Base-by-base conservation (phyloP, 2,329 filamentous ascomycete genomes). In the Alternaria conjuncta region DNA sequence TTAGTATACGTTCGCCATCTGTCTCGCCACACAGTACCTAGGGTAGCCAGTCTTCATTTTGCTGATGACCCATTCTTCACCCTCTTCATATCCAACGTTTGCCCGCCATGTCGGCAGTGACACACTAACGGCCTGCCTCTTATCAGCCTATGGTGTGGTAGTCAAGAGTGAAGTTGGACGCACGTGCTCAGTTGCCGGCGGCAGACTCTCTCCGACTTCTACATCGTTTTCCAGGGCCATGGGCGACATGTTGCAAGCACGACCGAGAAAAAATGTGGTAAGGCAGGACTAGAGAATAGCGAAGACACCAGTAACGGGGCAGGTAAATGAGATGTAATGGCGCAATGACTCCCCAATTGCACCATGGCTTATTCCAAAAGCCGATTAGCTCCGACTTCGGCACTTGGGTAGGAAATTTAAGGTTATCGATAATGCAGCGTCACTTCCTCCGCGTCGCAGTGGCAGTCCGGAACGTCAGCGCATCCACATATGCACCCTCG, bases 61-160 rank as follows among this genome's bases (percentile, higher is more conserved):
- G 66, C 86, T 87, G 18, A 96, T 68, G n/a, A 99, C 92, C 90
- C 93, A 96, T 60, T 90, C 84, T 77, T 96, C 87, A 55, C 94
- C 95, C 80, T 99, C 94, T 80, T 99, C 96, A 76, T 99, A 99
- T 44, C 89, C 95, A 43, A 99, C 85, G 74, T 97, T 98, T 69
- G 94, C 86, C 69, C 86, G 86, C 96, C 96, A 99, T 82, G 94
- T 96, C 43, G 96, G 96, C 25, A 99, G 84, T 15, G 96, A 98
- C 45, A 98, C 95, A 79, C 95, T 98, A 69, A 98, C 93, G 68
- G 95, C 96, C 94, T 97, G 69, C 56, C 13, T 32, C 45, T 47
- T 49, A 66, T 72, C 71, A 75, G 68, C 57, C 46, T 55, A 44
- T 23, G 28, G 28, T 53, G 15, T 53, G 60, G 46, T 46, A 55